A percentile compares a stretch with the other conserved stretches of the same genome.
Evolutionary conservation across 805 yeast species (phyloP).

Genomic region (Starmerella floricola): DNA sequence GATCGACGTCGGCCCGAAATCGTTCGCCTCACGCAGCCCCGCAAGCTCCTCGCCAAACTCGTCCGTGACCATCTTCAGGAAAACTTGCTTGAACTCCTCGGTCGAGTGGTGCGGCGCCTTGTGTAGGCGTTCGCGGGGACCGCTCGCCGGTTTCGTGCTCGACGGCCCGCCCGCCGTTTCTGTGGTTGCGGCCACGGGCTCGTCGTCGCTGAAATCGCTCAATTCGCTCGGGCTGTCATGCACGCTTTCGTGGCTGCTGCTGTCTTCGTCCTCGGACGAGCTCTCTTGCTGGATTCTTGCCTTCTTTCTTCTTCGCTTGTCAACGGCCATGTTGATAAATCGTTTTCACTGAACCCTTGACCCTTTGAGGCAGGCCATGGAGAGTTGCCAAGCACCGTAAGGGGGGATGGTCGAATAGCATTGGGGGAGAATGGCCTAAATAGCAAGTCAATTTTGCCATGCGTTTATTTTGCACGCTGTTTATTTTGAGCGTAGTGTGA

Average conservation of each 20-base stretch:
- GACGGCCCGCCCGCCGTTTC: too few relatives aligned
- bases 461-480: too few relatives aligned
- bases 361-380: neutral
- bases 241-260: constrained; percentile 1
- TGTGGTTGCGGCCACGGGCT: too few relatives aligned
- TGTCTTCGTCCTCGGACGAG: constrained; percentile 17
- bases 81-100: constrained; percentile 29
- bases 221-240: constrained; percentile 10
- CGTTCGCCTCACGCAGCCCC: constrained; percentile 34
- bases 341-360: neutral
- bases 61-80: constrained; percentile 35
- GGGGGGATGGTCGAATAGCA: too few relatives aligned
- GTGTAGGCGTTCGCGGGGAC: constrained; percentile 19
- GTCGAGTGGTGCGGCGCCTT: constrained; percentile 16
- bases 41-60: constrained; percentile 37
- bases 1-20: constrained; percentile 30
- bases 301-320: constrained; percentile 25
- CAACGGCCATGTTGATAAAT: constrained; percentile 11
- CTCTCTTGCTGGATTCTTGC: constrained; percentile 20
- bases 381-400: too few relatives aligned
- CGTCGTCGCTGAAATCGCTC: constrained; percentile 19
- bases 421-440: too few relatives aligned
- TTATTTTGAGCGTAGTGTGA: too few relatives aligned
- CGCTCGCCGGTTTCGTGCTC: constrained; percentile 10
- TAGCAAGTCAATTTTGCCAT: too few relatives aligned